Conservation (phyloP, 1,139 yeast genomes). For the Saccharomyces hybrid region DNA sequence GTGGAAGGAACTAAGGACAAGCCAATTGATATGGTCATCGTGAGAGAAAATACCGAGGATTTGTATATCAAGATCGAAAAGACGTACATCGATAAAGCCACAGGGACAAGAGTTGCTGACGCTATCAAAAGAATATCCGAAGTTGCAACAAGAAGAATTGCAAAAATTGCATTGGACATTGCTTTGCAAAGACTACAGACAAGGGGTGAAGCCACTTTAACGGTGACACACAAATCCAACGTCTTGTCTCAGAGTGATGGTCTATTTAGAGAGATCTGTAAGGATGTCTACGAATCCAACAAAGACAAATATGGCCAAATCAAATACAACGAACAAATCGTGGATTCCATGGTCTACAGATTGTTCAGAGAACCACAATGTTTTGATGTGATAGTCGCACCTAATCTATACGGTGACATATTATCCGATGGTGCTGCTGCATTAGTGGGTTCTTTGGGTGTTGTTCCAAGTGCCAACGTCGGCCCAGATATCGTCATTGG, state of each 20-base stretch:
- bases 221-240: constrained; percentile 94
- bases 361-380: constrained; percentile 97
- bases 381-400: constrained; percentile 97
- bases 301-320: constrained; percentile 49
- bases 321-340: constrained; percentile 86
- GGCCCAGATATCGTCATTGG: constrained; percentile 96
- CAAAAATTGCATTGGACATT: constrained; percentile 84
- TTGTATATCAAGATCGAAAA: constrained; percentile 90
- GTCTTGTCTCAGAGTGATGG: constrained; percentile 92
- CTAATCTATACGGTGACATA: constrained; percentile 95
- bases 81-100: constrained; percentile 59
- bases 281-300: constrained; percentile 64
- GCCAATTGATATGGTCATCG: constrained; percentile 95
- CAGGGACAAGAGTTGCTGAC: constrained; percentile 84
- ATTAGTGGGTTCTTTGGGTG: constrained; percentile 94
- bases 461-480: constrained; percentile 96
- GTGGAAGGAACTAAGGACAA: constrained; percentile 70
- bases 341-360: constrained; percentile 97
- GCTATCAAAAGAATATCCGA: constrained; percentile 95
- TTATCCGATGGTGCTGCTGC: constrained; percentile 99
- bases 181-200: constrained; percentile 85
- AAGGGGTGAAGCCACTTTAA: constrained; percentile 65
- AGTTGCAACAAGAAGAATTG: constrained; percentile 76
- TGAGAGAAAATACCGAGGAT: constrained; percentile 97
- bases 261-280: constrained; percentile 87